Evolutionary conservation across 2,329 filamentous ascomycete species (phyloP).

Genomic region (Coniochaeta sp.): DNA sequence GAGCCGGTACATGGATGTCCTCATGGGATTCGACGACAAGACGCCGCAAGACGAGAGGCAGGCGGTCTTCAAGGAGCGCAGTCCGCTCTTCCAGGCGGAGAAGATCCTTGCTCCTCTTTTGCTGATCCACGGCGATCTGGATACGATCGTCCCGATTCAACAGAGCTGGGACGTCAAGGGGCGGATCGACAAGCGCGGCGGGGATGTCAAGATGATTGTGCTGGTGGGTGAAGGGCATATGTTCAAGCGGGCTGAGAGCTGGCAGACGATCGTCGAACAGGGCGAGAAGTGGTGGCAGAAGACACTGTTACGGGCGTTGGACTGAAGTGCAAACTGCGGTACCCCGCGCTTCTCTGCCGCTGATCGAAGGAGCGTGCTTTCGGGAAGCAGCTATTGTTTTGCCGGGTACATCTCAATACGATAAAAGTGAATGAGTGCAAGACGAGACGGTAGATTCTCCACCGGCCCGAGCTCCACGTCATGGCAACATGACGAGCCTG

Average conservation of each 20-base stretch:
- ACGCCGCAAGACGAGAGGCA: slow-evolving; percentile 29
- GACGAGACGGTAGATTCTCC: neutral
- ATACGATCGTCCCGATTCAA: slow-evolving; percentile 49
- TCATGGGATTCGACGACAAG: slow-evolving; percentile 28
- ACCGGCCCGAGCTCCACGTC: neutral
- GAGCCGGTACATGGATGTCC: slow-evolving; percentile 36
- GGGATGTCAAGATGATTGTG: slow-evolving; percentile 37
- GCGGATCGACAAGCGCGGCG: slow-evolving; percentile 30
- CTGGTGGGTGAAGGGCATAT: slow-evolving; percentile 44
- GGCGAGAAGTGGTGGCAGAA: slow-evolving; percentile 40
- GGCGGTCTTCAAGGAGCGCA: slow-evolving; percentile 34
- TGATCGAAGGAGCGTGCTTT: neutral
- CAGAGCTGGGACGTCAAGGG: slow-evolving; percentile 46
- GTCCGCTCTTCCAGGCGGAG: slow-evolving; percentile 39
- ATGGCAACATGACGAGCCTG: neutral
- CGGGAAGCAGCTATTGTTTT: neutral
- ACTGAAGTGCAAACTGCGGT: neutral
- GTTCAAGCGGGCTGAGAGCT: slow-evolving; percentile 32
- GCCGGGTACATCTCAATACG: too few relatives aligned
- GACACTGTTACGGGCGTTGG: slow-evolving; percentile 20
- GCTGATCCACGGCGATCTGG: slow-evolving; percentile 46
- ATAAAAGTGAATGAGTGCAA: too few relatives aligned
- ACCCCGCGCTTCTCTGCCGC: neutral
- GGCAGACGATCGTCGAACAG: slow-evolving; percentile 30
- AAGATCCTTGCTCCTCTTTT: slow-evolving; percentile 42